Conservation (phyloP, 257 asterid genomes). For the Fraxinus anomala region DNA sequence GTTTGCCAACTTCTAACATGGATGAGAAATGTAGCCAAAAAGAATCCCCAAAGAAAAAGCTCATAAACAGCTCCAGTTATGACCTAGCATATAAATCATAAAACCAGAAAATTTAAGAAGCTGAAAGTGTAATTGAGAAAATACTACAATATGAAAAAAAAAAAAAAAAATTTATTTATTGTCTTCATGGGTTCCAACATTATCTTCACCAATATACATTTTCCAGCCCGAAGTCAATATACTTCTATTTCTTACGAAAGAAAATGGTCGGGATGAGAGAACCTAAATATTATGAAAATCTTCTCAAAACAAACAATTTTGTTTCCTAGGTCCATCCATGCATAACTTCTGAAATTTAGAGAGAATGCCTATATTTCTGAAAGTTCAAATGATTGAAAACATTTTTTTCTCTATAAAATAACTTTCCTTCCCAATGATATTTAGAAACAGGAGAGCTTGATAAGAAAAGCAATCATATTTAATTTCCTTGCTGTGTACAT, state of each 20-base stretch:
- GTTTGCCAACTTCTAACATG: constrained; percentile 43
- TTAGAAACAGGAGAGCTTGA: background rate
- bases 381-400: background rate
- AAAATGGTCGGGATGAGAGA: background rate
- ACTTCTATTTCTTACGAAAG: background rate
- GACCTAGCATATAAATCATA: constrained; percentile 27
- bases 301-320: background rate
- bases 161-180: background rate
- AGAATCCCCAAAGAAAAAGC: constrained; percentile 31
- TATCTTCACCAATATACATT: constrained; percentile 2
- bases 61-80: constrained; percentile 42
- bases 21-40: constrained; percentile 44
- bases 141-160: background rate
- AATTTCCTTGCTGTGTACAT: background rate
- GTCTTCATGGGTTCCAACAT: constrained; percentile 10
- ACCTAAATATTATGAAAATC: background rate
- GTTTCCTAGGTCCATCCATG: background rate
- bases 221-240: background rate
- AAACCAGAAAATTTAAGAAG: constrained; percentile 28
- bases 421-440: background rate
- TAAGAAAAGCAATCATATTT: background rate
- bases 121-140: constrained; percentile 12
- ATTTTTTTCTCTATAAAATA: background rate
- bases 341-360: background rate
- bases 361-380: background rate